Percentiles rank a stretch among this genome's conserved stretches.
phyloP scores from a whole-genome alignment of 805 yeast species.

The Candida sakaeoensis region DNA sequence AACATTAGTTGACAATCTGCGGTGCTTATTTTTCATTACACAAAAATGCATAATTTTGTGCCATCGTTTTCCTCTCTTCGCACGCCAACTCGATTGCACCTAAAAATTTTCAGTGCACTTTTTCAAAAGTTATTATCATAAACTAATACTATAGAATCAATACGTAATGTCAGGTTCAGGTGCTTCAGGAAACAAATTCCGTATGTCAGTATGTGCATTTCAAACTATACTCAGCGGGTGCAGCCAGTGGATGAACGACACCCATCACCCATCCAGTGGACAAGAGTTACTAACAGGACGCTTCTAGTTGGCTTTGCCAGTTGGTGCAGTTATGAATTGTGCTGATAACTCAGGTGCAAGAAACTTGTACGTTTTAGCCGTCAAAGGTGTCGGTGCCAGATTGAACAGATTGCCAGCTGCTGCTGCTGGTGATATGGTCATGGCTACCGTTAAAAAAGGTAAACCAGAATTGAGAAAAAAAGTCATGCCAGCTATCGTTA shows the following conservation, averaged over 20 bases:
- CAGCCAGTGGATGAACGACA: too few species aligned
- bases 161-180: slow-evolving; percentile 81
- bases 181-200: slow-evolving; percentile 99
- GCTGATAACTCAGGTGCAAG: slow-evolving; percentile 99
- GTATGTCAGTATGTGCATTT: slow-evolving; percentile 86
- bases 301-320: slow-evolving; percentile 95
- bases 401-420: slow-evolving; percentile 99
- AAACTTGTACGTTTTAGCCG: slow-evolving; percentile 97
- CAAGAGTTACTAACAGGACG: slow-evolving; percentile 22
- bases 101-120: slow-evolving; percentile 5
- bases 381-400: slow-evolving; percentile 99
- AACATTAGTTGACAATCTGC: background rate
- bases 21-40: background rate
- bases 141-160: slow-evolving; percentile 10
- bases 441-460: slow-evolving; percentile 99
- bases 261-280: too few species aligned
- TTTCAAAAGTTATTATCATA: background rate
- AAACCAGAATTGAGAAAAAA: slow-evolving; percentile 99
- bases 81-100: background rate
- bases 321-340: slow-evolving; percentile 99
- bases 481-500: slow-evolving; percentile 99
- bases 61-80: background rate
- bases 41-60: background rate
- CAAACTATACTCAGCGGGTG: too few species aligned
- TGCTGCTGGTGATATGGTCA: slow-evolving; percentile 99